phyloP scores from a whole-genome alignment of 345 rosid genomes.

The Boechera retrofracta region DNA sequence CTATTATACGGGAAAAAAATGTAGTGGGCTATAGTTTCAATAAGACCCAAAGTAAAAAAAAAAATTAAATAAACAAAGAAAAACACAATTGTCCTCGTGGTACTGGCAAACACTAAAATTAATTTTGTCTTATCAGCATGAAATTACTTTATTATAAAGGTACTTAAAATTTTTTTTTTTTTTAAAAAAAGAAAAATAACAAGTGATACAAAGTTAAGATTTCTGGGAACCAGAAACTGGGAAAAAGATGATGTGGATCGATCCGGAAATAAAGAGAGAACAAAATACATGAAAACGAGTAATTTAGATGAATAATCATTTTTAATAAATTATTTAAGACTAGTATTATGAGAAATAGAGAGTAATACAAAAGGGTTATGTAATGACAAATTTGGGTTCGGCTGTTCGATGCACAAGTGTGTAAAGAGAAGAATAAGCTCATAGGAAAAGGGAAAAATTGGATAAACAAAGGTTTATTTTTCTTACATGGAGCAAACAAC shows the following conservation, averaged over 20 bases:
- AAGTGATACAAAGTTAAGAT: neutral
- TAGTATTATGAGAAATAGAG: no score
- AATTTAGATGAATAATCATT: no score
- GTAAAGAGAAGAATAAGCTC: no score
- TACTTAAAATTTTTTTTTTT: neutral
- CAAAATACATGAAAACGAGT: neutral
- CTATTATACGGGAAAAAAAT: no score
- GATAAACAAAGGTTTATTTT: no score
- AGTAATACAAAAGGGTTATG: no score
- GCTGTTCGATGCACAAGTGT: no score
- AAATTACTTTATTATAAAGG: conserved; percentile 2
- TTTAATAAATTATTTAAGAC: no score
- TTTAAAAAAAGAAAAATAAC: neutral
- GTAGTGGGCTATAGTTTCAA: neutral
- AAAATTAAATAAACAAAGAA: neutral
- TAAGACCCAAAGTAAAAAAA: conserved; percentile 1
- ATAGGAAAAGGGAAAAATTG: no score
- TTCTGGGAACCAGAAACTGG: conserved; percentile 37
- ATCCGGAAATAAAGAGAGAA: neutral
- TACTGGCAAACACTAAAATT: neutral
- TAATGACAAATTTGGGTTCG: no score
- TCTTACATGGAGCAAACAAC: no score
- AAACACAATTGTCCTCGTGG: neutral
- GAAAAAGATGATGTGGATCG: neutral
- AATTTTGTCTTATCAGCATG: neutral